Conservation (phyloP, 148 eudicot genomes). For the Fallopia convolvulus region DNA sequence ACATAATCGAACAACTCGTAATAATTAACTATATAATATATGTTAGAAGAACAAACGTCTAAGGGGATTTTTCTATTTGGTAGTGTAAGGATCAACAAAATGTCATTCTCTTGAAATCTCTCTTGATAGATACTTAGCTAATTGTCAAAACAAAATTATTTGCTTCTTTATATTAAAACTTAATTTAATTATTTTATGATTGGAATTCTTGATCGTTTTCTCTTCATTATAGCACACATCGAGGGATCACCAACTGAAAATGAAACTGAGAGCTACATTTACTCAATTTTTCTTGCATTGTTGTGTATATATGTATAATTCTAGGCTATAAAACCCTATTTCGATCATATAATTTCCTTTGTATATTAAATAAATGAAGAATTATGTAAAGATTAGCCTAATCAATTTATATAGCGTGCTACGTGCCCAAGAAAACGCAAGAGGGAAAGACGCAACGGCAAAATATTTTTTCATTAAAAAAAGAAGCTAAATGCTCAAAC, state of each 20-base stretch:
- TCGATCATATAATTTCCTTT: neutral
- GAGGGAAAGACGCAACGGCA: neutral
- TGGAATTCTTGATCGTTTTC: too few relatives aligned
- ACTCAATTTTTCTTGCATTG: too few relatives aligned
- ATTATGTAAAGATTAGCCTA: neutral
- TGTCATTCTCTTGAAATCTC: neutral
- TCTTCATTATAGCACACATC: too few relatives aligned
- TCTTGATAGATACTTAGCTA: neutral
- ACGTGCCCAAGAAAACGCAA: conserved; percentile 1
- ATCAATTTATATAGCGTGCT: neutral
- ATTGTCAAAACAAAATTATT: too few relatives aligned
- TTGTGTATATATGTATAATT: neutral
- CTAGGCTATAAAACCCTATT: neutral
- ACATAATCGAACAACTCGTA: neutral
- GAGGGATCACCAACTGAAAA: too few relatives aligned
- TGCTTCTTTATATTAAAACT: too few relatives aligned
- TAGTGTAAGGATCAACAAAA: neutral
- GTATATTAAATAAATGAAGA: too few relatives aligned
- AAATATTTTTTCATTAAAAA: neutral
- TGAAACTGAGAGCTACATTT: too few relatives aligned
- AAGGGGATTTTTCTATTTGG: too few relatives aligned
- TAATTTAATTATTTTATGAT: too few relatives aligned
- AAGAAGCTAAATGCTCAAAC: neutral
- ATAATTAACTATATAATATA: too few relatives aligned
- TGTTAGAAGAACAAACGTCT: too few relatives aligned